Percentiles rank a stretch among this genome's conserved stretches.
These are phyloP conservation scores for Backusella liffmaniae DNA, from an alignment of 192 early-diverging fungal genomes.

Conservation along the genomic window DNA sequence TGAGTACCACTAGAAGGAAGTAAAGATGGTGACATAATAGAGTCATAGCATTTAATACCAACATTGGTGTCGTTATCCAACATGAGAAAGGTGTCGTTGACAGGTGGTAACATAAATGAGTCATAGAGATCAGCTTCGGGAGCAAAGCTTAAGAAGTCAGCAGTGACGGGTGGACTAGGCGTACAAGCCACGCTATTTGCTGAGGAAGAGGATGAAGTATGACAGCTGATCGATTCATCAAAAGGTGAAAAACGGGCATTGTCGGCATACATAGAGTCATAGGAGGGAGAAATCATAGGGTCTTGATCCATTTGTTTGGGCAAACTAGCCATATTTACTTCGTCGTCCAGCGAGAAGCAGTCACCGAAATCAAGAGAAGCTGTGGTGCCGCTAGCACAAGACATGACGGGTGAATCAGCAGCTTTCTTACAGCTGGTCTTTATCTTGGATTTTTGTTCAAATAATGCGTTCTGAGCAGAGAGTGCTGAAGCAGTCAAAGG, in stretches of 20 bases:
- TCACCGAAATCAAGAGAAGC: slow-evolving; percentile 33
- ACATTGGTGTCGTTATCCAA: slow-evolving; percentile 13
- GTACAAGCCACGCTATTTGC: slow-evolving; percentile 19
- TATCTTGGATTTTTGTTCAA: slow-evolving; percentile 6
- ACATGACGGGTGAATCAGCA: slow-evolving; percentile 15
- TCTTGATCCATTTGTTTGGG: background rate
- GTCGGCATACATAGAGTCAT: slow-evolving; percentile 3
- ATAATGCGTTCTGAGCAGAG: slow-evolving; percentile 24
- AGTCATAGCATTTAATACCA: slow-evolving; percentile 14
- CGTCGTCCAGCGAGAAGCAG: slow-evolving; percentile 33
- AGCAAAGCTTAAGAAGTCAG: slow-evolving; percentile 7
- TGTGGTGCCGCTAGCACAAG: slow-evolving; percentile 21
- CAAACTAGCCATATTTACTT: background rate
- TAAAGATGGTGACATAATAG: slow-evolving; percentile 17
- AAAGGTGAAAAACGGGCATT: slow-evolving; percentile 3
- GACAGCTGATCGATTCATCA: slow-evolving; percentile 21
- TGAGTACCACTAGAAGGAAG: slow-evolving; percentile 1
- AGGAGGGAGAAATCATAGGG: slow-evolving; percentile 12
- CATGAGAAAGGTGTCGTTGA: slow-evolving; percentile 18
- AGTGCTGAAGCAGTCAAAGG: slow-evolving; percentile 25
- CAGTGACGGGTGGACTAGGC: slow-evolving; percentile 17
- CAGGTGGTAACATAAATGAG: slow-evolving; percentile 27
- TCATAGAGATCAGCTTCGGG: slow-evolving; percentile 23
- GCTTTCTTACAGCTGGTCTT: background rate
- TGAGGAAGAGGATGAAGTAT: background rate